phyloP scores from a whole-genome alignment of 495 filamentous ascomycete species.

The Penicillium chermesinum region DNA sequence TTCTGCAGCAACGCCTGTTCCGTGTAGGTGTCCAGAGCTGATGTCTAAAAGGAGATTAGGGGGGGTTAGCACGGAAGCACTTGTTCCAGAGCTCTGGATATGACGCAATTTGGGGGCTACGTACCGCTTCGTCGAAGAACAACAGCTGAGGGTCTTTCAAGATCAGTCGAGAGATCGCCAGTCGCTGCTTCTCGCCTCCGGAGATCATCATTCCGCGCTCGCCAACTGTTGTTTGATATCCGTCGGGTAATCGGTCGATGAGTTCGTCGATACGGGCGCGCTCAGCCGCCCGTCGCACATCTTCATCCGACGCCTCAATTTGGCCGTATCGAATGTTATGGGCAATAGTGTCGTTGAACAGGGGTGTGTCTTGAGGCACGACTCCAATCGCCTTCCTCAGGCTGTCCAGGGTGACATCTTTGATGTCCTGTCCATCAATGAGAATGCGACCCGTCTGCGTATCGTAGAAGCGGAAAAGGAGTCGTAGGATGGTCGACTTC shows the following conservation, averaged over 20 bases:
- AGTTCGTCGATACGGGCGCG: constrained; percentile 81
- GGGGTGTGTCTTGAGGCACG: constrained; percentile 92
- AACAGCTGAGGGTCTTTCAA: constrained; percentile 88
- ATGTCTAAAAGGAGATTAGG: constrained; percentile 50
- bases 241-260: constrained; percentile 70
- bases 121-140: constrained; percentile 93
- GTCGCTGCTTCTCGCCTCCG: constrained; percentile 90
- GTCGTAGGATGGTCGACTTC: constrained; percentile 85
- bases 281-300: constrained; percentile 69
- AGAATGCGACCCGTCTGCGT: constrained; percentile 81
- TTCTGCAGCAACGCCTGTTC: constrained; percentile 88
- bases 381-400: constrained; percentile 85
- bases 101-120: constrained; percentile 17
- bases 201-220: constrained; percentile 98
- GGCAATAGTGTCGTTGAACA: constrained; percentile 93
- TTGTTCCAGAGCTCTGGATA: not conserved
- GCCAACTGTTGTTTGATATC: constrained; percentile 88
- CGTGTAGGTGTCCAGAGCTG: constrained; percentile 91
- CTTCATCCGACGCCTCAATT: constrained; percentile 67
- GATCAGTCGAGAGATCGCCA: constrained; percentile 80
- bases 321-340: constrained; percentile 97
- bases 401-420: constrained; percentile 74
- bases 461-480: constrained; percentile 94
- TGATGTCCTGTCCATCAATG: constrained; percentile 90
- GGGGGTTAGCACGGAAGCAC: not conserved